Evolutionary conservation across 495 filamentous ascomycete genomes (phyloP).

Genomic region (Neurospora sp.): DNA sequence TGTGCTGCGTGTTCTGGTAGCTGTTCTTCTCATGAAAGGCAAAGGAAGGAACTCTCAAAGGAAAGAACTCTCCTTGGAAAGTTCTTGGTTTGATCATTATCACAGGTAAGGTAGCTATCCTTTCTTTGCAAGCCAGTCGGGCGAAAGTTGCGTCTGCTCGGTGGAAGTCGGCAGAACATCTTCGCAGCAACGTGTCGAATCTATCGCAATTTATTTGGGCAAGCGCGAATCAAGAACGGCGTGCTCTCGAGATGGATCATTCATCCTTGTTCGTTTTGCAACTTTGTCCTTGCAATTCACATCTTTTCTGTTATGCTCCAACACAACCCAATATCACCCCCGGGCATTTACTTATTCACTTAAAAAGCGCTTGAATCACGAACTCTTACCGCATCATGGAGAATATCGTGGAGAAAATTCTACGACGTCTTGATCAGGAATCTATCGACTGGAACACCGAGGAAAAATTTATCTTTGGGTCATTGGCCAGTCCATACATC

Average conservation of each 20-base stretch:
- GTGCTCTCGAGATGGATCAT: not conserved
- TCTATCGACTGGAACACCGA: not conserved
- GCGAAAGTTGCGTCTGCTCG: not conserved
- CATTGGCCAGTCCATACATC: not conserved
- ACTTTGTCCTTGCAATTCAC: not conserved
- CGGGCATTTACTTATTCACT: not conserved
- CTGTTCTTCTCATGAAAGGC: not conserved
- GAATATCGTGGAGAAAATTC: too few species aligned
- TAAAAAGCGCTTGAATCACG: not conserved
- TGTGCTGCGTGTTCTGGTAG: not conserved
- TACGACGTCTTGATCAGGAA: too few species aligned
- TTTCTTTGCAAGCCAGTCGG: not conserved
- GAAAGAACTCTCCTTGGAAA: not conserved
- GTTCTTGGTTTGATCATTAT: not conserved
- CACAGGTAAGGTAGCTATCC: too few species aligned
- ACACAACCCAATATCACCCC: not conserved
- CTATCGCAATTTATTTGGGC: not conserved
- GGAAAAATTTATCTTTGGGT: not conserved
- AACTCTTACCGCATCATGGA: not conserved
- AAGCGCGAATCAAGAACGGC: not conserved
- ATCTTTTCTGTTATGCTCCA: not conserved
- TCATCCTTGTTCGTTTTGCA: not conserved
- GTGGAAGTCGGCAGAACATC: not conserved
- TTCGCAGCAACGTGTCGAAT: not conserved
- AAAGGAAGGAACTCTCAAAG: not conserved